Evolutionary conservation across 176 grass and related monocot species (phyloP), one percentile per base, ranked within the genome.

Genomic region (Triticum dicoccoides): DNA sequence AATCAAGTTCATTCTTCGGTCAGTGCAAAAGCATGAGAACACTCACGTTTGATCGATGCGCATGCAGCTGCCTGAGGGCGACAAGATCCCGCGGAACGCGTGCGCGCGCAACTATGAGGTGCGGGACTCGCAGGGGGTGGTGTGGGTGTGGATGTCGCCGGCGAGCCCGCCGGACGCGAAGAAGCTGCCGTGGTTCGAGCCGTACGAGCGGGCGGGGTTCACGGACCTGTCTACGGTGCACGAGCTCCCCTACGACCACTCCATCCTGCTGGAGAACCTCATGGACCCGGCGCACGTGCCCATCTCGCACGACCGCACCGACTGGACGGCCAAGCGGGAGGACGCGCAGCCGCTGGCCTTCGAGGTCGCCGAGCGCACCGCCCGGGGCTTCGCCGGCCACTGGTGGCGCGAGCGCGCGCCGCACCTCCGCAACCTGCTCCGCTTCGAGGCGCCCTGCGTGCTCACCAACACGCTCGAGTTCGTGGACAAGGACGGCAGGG

Each of bases 161-260:
- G 63, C 89, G 13, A 84, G 29, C 82, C 85, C 96, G 8, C 84
- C 93, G 0, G 86, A 96, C 69, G 29, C 25, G 0, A n/a, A 29
- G 59, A 98, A 96, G 82, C 88, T 94, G 2, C 94, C 97, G 6
- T 92, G 91, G 90, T 98, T 98, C 84, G 88, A 96, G 76, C 84
- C 86, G 51, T 98, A 92, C 52, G 80, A 85, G 47, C 86, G 86
- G 9, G 65, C 82, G 5, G 94, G 92, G 74, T 98, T 98, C 92
- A 82, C 77, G 83, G 93, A 94, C 84, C 23, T 79, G 8, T 98
- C 94, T 9, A 88, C 92, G 23, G 88, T 91, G 17, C 97, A 98
- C 84, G 97, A 96, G 83, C 93, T 98, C 58, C 93, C 93, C 73
- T 98, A 96, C 86, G 97, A 96, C 87, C 97, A 98, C 87, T 99